Base-by-base conservation (phyloP, 2,329 filamentous ascomycete species). In the Neofusicoccum laricinum region DNA sequence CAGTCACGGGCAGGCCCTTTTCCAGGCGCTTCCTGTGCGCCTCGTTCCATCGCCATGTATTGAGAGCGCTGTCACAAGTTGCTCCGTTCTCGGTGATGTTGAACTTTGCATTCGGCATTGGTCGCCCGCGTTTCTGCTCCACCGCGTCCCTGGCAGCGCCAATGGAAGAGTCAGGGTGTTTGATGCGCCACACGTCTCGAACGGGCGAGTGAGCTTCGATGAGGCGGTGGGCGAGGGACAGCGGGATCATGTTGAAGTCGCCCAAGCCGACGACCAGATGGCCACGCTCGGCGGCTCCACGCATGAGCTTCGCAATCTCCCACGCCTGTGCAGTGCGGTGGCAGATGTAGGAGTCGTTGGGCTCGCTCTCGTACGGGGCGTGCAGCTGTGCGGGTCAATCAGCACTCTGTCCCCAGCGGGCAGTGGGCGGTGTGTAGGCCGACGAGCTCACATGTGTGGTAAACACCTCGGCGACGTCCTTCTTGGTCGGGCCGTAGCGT, bases 241-340 rank as follows among this genome's bases (percentile, higher is more conserved):
- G 78, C 0, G 95, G 95, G n/a, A 92, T 82, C 90, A 97, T 96
- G 79, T 98, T 98, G 81, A 98, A 97, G 80, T 98, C 95, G 30
- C 95, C 95, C 62, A 97, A 81, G 5, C 89, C 93, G 48, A 98
- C 81, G 59, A 93, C 93, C 34, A 98, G 82, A 74, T 94, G 91
- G 6, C 93, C 92, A 14, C 90, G 84, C 69, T 93, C 90, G 1
- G 88, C 85, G 49, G 94, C 93, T 65, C 86, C 90, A 55, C 91
- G 88, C 80, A 97, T 90, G 49, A 97, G 83, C 76, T 96, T 97
- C 61, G 93, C 86, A 65, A 97, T 91, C 75, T 97, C 91, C 95
- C 95, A 99, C 57, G 93, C 90, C 79, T 99, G 94, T 3, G 94
- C 90, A 17, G 91, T 91, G 64, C 93, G 90, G 78, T 98, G 95